Conservation (phyloP, 305 asterid species). For the Fraxinus xanthoxyloides region DNA sequence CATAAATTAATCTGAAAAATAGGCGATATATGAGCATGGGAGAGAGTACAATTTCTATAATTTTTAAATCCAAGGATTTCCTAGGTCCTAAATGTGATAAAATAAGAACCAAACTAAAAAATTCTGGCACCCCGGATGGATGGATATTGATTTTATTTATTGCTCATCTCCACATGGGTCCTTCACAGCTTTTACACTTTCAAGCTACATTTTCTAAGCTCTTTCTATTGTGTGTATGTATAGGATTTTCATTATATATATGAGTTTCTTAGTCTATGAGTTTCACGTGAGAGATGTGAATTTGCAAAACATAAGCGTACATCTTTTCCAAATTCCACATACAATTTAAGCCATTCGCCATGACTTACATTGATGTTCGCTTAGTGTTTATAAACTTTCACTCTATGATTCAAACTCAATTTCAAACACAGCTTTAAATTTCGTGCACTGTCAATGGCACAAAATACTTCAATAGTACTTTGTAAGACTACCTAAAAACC, state of each 20-base stretch:
- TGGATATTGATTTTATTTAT: background rate
- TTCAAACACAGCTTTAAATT: background rate
- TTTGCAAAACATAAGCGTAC: background rate
- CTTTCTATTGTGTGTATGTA: background rate
- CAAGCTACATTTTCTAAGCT: background rate
- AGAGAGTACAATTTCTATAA: background rate
- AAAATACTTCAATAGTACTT: background rate
- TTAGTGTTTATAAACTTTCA: no score
- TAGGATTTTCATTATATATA: background rate
- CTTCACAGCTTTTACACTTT: background rate
- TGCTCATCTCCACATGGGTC: background rate
- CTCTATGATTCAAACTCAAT: background rate
- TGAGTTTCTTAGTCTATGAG: background rate
- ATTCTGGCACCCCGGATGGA: background rate
- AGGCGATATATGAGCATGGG: background rate
- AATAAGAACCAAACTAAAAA: background rate
- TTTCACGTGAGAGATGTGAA: background rate
- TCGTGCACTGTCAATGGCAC: background rate
- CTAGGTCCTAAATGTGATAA: background rate
- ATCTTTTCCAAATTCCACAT: background rate
- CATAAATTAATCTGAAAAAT: background rate
- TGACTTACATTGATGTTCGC: background rate
- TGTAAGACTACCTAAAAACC: background rate
- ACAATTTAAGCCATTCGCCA: background rate
- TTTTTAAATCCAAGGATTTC: background rate